Evolutionary conservation across 257 asterid species (phyloP).

Genomic region (Lantana camara): DNA sequence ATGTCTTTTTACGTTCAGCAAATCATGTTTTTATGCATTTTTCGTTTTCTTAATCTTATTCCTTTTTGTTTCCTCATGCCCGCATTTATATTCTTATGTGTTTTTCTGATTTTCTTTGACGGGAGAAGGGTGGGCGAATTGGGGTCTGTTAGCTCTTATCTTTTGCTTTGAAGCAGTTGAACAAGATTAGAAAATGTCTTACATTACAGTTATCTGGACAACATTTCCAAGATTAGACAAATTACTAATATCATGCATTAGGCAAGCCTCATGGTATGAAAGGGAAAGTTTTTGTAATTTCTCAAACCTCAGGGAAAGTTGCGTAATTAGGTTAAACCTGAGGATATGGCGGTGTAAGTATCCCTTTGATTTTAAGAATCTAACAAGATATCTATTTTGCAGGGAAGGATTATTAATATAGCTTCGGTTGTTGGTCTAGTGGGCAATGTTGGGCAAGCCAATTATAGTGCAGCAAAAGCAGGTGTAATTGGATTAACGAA

Average conservation of each 20-base stretch:
- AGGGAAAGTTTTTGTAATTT: too few species aligned
- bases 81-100: background rate
- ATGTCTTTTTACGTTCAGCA: background rate
- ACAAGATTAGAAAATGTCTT: conserved; percentile 11
- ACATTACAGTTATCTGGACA: too few species aligned
- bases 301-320: too few species aligned
- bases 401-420: conserved; percentile 95
- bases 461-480: conserved; percentile 97
- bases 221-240: background rate
- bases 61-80: conserved; percentile 5
- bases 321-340: too few species aligned
- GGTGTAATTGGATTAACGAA: conserved; percentile 96
- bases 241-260: background rate
- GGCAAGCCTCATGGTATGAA: too few species aligned
- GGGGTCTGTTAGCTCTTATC: background rate
- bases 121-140: too few species aligned
- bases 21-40: too few species aligned
- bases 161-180: background rate
- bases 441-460: conserved; percentile 96
- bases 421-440: conserved; percentile 95
- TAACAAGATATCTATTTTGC: conserved; percentile 25
- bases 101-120: background rate
- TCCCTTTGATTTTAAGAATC: conserved; percentile 10
- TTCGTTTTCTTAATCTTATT: too few species aligned
- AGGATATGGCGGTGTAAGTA: too few species aligned